Evolutionary conservation across 495 filamentous ascomycete genomes (phyloP).

Genomic region (Penicillium flavigenum): DNA sequence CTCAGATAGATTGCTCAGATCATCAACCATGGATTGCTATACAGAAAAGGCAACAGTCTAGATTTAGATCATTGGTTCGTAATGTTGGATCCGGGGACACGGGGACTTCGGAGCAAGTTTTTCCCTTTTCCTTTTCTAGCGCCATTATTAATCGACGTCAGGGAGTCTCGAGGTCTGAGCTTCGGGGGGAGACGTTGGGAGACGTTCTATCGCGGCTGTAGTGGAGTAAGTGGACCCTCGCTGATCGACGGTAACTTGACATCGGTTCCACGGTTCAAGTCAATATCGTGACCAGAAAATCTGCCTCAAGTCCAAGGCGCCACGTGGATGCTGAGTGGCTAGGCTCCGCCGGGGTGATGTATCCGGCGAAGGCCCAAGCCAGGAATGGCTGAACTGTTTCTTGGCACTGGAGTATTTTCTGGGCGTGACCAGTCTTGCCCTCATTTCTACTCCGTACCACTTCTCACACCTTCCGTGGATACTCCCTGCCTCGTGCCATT

Average conservation of each 20-base stretch:
- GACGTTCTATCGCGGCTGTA: constrained; percentile 1
- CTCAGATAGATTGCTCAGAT: neutral
- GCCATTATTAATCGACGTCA: neutral
- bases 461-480: neutral
- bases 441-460: neutral
- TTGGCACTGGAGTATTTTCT: neutral
- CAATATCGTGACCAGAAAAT: neutral
- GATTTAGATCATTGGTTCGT: neutral
- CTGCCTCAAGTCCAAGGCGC: neutral
- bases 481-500: neutral
- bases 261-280: neutral
- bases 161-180: neutral
- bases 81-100: neutral
- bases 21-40: constrained; percentile 11
- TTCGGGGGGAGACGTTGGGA: neutral
- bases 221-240: constrained; percentile 10
- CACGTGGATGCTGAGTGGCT: constrained; percentile 5
- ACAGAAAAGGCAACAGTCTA: constrained; percentile 4
- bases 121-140: neutral
- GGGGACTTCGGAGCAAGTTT: neutral
- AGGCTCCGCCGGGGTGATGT: constrained; percentile 10
- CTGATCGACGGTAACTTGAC: constrained; percentile 17
- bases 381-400: neutral
- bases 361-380: constrained; percentile 12
- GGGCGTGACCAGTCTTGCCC: neutral